Evolutionary conservation across 2,329 filamentous ascomycete genomes (phyloP).

Genomic region (Chaetomium globosum): DNA sequence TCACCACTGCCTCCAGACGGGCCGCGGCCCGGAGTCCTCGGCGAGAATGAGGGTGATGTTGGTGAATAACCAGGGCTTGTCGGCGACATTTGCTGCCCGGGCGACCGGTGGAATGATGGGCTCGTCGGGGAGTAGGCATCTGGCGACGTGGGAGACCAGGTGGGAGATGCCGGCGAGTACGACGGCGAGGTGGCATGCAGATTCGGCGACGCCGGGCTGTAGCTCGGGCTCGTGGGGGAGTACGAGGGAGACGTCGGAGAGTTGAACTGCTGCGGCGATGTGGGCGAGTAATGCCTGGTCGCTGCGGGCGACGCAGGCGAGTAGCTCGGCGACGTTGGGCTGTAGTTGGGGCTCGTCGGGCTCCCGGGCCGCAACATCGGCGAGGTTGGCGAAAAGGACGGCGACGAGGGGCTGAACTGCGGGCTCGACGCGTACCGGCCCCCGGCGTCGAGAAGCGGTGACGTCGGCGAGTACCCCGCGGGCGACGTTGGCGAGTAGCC

Average conservation of each 20-base stretch:
- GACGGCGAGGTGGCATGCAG: conserved; percentile 59
- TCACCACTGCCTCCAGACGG: conserved; percentile 43
- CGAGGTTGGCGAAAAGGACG: conserved; percentile 65
- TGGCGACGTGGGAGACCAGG: conserved; percentile 75
- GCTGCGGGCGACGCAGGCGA: conserved; percentile 64
- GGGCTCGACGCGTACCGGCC: conserved; percentile 61
- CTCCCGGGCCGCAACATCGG: conserved; percentile 60
- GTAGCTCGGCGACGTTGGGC: conserved; percentile 67
- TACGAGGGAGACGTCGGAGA: conserved; percentile 76
- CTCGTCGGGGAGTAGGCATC: conserved; percentile 66
- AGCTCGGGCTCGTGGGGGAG: conserved; percentile 70
- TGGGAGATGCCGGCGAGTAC: conserved; percentile 72
- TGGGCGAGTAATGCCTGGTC: conserved; percentile 64
- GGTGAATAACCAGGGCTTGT: conserved; percentile 75
- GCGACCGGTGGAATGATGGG: conserved; percentile 60
- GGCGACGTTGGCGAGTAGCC: conserved; percentile 79
- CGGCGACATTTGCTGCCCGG: conserved; percentile 60
- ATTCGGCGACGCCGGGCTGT: conserved; percentile 69
- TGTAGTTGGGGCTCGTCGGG: conserved; percentile 63
- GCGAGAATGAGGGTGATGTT: conserved; percentile 55
- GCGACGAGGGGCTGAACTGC: conserved; percentile 65
- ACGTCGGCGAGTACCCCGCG: conserved; percentile 76
- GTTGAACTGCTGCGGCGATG: conserved; percentile 72
- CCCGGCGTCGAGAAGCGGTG: conserved; percentile 62
- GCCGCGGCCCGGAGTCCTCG: conserved; percentile 49